Percentiles rank a stretch among this genome's conserved stretches.
These are phyloP conservation scores for Penicillium sp. DNA, from an alignment of 2,329 filamentous ascomycete species.

Conservation along the genomic window DNA sequence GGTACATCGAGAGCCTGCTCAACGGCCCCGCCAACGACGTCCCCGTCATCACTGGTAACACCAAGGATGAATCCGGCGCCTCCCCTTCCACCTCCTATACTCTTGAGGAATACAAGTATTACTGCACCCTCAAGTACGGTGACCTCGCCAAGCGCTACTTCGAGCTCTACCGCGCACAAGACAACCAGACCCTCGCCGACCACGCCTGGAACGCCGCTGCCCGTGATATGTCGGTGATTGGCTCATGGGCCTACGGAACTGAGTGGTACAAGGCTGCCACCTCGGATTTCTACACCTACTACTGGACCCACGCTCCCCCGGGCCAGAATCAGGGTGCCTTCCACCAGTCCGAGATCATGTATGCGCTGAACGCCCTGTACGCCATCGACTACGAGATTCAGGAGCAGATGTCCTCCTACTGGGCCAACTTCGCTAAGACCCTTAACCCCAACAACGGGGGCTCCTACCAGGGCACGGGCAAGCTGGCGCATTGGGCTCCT, in stretches of 20 bases:
- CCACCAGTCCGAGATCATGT: constrained; percentile 42
- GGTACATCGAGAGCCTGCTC: constrained; percentile 26
- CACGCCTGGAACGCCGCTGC: constrained; percentile 28
- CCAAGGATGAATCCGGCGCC: constrained; percentile 35
- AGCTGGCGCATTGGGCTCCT: constrained; percentile 19
- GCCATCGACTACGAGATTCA: constrained; percentile 31
- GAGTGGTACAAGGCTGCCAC: constrained; percentile 29
- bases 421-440: constrained; percentile 38
- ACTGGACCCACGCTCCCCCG: constrained; percentile 39
- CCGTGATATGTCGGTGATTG: constrained; percentile 25
- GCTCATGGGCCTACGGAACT: constrained; percentile 31
- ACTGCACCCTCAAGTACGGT: constrained; percentile 35
- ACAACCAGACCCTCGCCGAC: constrained; percentile 21
- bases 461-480: constrained; percentile 19
- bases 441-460: constrained; percentile 26
- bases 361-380: constrained; percentile 40
- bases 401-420: constrained; percentile 33
- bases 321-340: constrained; percentile 37
- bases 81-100: constrained; percentile 23
- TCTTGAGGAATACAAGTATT: constrained; percentile 26
- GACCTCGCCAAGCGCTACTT: constrained; percentile 27
- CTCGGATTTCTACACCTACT: constrained; percentile 36
- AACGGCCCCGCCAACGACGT: constrained; percentile 35
- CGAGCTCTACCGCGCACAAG: constrained; percentile 28
- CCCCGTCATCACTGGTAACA: constrained; percentile 39